These are phyloP conservation scores for Heimioporus sp. DNA, from an alignment of 768 basidiomycete genomes.

Conservation along the genomic window DNA sequence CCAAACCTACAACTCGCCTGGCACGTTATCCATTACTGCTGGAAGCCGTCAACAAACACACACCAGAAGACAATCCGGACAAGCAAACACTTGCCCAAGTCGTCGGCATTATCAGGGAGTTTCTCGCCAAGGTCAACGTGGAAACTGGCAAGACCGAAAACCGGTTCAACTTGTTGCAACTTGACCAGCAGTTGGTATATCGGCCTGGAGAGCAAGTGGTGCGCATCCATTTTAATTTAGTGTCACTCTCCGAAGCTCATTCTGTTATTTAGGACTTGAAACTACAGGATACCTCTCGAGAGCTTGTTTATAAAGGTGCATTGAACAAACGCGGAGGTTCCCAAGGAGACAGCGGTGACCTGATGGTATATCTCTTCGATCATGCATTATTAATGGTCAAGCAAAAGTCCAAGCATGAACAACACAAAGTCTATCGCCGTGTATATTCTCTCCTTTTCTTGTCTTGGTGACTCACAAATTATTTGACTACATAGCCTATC, in stretches of 20 bases:
- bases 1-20: constrained; percentile 95
- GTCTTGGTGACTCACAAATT: constrained; percentile 5
- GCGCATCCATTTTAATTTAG: constrained; percentile 28
- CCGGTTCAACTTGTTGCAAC: constrained; percentile 89
- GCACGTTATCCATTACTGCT: constrained; percentile 95
- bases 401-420: constrained; percentile 90
- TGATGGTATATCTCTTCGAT: constrained; percentile 94
- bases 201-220: constrained; percentile 90
- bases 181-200: constrained; percentile 89
- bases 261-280: constrained; percentile 64
- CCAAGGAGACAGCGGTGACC: constrained; percentile 79
- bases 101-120: constrained; percentile 72
- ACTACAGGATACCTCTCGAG: constrained; percentile 81
- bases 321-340: constrained; percentile 80
- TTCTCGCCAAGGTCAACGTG: constrained; percentile 83
- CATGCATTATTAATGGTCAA: constrained; percentile 96
- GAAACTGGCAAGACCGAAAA: constrained; percentile 97
- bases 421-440: constrained; percentile 89
- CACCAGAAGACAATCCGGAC: constrained; percentile 87
- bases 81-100: constrained; percentile 75
- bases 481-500: constrained; percentile 64
- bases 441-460: constrained; percentile 47
- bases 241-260: not conserved
- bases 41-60: constrained; percentile 90
- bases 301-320: constrained; percentile 88